These are phyloP conservation scores for Vitis cinerea DNA, from an alignment of 164 flowering plant genomes.

Conservation along the genomic window DNA sequence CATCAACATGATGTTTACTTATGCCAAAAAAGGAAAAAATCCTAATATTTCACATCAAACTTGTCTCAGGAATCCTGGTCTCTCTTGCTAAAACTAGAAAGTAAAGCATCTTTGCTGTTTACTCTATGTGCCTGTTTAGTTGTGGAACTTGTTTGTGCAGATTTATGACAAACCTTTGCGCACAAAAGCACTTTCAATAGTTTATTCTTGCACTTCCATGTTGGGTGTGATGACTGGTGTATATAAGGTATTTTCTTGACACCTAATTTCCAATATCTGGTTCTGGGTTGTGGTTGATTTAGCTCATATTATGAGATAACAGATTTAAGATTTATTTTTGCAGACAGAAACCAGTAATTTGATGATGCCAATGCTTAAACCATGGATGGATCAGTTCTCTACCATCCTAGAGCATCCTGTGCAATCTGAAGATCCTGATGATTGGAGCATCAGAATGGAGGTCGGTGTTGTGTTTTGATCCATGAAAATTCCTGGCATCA, in stretches of 20 bases:
- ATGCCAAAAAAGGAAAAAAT: too few species aligned
- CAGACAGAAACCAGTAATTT: constrained; percentile 72
- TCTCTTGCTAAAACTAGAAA: neutral
- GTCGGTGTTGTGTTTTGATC: constrained; percentile 29
- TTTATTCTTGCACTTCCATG: constrained; percentile 72
- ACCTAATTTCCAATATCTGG: neutral
- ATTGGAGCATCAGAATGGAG: constrained; percentile 95
- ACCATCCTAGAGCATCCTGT: constrained; percentile 63
- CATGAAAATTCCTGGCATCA: neutral
- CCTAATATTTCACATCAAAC: neutral
- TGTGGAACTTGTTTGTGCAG: constrained; percentile 35
- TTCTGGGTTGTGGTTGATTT: constrained; percentile 10
- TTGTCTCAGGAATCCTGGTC: neutral
- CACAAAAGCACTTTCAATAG: constrained; percentile 71
- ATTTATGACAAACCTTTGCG: constrained; percentile 67
- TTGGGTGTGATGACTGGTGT: constrained; percentile 84
- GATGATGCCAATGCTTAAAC: constrained; percentile 63
- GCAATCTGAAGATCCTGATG: constrained; percentile 82
- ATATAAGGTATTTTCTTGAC: constrained; percentile 57
- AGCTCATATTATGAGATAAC: constrained; percentile 9
- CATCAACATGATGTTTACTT: neutral
- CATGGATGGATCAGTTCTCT: constrained; percentile 80
- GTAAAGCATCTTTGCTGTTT: neutral
- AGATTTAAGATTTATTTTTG: constrained; percentile 21
- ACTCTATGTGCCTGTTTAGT: neutral